These are phyloP conservation scores for Alternaria hordeiaustralica DNA, from an alignment of 2,329 filamentous ascomycete species.

Conservation along the genomic window DNA sequence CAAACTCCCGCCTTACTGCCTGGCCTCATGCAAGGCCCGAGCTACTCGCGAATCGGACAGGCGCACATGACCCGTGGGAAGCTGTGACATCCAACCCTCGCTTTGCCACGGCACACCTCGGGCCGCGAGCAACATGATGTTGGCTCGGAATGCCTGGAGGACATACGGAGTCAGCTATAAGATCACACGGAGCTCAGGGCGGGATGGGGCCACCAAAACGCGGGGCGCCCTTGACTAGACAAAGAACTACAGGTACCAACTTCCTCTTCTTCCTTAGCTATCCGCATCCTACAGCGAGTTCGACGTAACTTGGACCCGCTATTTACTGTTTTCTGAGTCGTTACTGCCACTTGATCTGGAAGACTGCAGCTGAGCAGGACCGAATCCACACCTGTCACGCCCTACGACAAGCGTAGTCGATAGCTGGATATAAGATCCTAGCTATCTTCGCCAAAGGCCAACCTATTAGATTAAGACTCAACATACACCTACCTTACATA, in stretches of 20 bases:
- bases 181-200: constrained; percentile 6
- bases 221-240: constrained; percentile 19
- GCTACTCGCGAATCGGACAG: constrained; percentile 11
- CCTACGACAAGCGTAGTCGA: constrained; percentile 11
- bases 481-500: not conserved
- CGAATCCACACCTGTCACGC: constrained; percentile 4
- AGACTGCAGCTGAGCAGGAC: constrained; percentile 1
- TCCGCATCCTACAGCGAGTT: not conserved
- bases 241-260: constrained; percentile 6
- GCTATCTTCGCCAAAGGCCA: not conserved
- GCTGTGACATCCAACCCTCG: constrained; percentile 28
- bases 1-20: not conserved
- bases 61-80: constrained; percentile 35
- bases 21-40: constrained; percentile 32
- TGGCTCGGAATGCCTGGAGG: constrained; percentile 6
- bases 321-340: constrained; percentile 5
- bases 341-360: constrained; percentile 1
- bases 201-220: constrained; percentile 6
- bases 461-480: not conserved
- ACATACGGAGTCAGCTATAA: constrained; percentile 12
- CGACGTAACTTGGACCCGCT: constrained; percentile 4
- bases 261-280: constrained; percentile 5
- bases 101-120: constrained; percentile 42
- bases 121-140: constrained; percentile 26
- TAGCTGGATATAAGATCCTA: not conserved